phyloP scores from a whole-genome alignment of 768 basidiomycete species.

The Tulasnella sp. region DNA sequence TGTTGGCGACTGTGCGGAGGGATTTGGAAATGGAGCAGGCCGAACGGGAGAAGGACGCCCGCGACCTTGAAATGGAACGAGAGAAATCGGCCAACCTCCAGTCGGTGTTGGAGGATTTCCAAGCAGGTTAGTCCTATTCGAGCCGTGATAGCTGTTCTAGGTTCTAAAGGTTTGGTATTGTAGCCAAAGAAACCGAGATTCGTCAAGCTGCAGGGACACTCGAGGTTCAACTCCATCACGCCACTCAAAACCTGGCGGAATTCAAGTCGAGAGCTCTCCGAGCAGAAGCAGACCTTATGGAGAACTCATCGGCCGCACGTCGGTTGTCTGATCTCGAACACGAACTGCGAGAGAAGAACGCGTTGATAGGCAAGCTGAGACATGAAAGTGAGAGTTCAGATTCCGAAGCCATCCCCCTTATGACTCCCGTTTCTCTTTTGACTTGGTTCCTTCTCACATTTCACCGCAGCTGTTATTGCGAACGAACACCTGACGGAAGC shows the following conservation, averaged over 20 bases:
- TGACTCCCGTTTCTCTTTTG: conserved; percentile 13
- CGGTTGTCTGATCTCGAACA: conserved; percentile 66
- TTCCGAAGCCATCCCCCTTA: background rate
- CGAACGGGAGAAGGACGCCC: conserved; percentile 41
- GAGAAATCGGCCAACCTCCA: conserved; percentile 77
- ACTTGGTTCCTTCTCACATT: background rate
- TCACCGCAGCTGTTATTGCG: conserved; percentile 90
- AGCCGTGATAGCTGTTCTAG: background rate
- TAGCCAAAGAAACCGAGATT: conserved; percentile 89
- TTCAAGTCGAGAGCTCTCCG: conserved; percentile 77
- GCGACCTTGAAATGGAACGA: conserved; percentile 50
- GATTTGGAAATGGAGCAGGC: conserved; percentile 58
- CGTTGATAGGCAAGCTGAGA: conserved; percentile 87
- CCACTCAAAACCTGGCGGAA: conserved; percentile 72
- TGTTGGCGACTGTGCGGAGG: conserved; percentile 42
- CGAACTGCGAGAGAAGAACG: conserved; percentile 88
- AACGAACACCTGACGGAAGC: conserved; percentile 98
- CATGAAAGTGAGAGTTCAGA: conserved; percentile 70
- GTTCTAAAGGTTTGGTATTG: conserved; percentile 11
- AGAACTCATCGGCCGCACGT: conserved; percentile 50
- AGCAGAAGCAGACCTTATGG: conserved; percentile 75
- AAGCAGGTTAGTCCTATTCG: conserved; percentile 48
- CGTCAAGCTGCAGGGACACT: conserved; percentile 71
- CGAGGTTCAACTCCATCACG: conserved; percentile 54
- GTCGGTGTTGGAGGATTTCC: conserved; percentile 90